Evolutionary conservation across 2,329 filamentous ascomycete genomes (phyloP).

Genomic region (Arthrocladium fulminans): DNA sequence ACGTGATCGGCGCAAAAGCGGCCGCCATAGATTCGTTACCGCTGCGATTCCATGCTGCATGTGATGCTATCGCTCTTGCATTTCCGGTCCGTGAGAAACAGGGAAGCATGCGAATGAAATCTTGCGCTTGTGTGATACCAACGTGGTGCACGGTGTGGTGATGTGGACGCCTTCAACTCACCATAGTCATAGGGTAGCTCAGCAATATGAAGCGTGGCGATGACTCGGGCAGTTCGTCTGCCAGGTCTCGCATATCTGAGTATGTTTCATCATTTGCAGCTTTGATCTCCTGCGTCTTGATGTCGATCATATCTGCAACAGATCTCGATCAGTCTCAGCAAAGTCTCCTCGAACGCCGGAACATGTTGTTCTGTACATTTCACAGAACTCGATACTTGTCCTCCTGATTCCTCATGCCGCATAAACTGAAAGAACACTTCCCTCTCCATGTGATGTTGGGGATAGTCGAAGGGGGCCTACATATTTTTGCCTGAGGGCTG

Average conservation of each 20-base stretch:
- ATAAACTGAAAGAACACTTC: too few species aligned
- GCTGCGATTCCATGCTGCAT: too few species aligned
- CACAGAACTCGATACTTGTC: too few species aligned
- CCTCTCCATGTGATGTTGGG: too few species aligned
- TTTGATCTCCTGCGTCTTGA: constrained; percentile 79
- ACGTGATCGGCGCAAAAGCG: too few species aligned
- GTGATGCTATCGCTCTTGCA: too few species aligned
- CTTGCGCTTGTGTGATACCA: background rate
- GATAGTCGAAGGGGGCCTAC: too few species aligned
- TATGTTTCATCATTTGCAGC: constrained; percentile 75
- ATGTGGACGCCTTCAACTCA: constrained; percentile 36
- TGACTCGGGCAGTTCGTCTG: constrained; percentile 85
- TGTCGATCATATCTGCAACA: constrained; percentile 71
- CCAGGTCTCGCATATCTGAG: constrained; percentile 68
- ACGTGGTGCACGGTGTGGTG: background rate
- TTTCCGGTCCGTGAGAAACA: too few species aligned
- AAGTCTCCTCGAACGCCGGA: constrained; percentile 1
- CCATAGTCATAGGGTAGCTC: constrained; percentile 81
- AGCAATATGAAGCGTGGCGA: constrained; percentile 81
- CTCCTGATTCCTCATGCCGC: too few species aligned
- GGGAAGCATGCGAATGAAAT: background rate
- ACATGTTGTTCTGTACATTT: too few species aligned
- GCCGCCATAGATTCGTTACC: too few species aligned
- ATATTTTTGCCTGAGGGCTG: constrained; percentile 84
- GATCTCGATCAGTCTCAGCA: background rate